Conservation (phyloP, 805 yeast species). For the Lipomyces starkeyi region DNA sequence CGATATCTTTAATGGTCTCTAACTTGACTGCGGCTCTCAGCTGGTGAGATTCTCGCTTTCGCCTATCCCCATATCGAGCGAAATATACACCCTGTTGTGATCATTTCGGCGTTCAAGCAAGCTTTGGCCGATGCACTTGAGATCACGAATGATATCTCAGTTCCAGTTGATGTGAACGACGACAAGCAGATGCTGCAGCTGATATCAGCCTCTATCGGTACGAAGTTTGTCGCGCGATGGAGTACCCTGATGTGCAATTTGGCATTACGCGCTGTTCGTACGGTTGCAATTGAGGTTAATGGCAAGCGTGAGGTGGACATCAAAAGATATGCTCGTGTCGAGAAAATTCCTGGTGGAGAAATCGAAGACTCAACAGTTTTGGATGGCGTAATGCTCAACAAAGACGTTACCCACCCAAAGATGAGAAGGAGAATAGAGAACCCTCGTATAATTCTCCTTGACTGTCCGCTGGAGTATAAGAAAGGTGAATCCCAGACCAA, state of each 20-base stretch:
- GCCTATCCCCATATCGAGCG: constrained; percentile 90
- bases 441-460: constrained; percentile 87
- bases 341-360: constrained; percentile 98
- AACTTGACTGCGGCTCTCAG: constrained; percentile 45
- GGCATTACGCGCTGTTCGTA: constrained; percentile 85
- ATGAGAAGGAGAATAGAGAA: constrained; percentile 89
- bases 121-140: constrained; percentile 91
- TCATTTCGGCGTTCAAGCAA: constrained; percentile 89
- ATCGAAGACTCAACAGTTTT: constrained; percentile 86
- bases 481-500: constrained; percentile 99
- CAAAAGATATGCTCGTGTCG: constrained; percentile 90
- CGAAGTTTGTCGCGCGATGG: constrained; percentile 93
- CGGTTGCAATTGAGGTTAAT: constrained; percentile 66
- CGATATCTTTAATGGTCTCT: not conserved
- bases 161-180: constrained; percentile 80
- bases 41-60: constrained; percentile 96
- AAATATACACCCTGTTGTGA: constrained; percentile 95
- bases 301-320: constrained; percentile 78
- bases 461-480: constrained; percentile 97
- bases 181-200: constrained; percentile 86
- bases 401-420: constrained; percentile 98
- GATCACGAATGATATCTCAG: constrained; percentile 80
- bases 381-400: constrained; percentile 90
- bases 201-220: constrained; percentile 91
- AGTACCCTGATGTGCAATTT: constrained; percentile 86